phyloP scores from a whole-genome alignment of 805 yeast species.

The Wickerhamomyces hampshirensis region DNA sequence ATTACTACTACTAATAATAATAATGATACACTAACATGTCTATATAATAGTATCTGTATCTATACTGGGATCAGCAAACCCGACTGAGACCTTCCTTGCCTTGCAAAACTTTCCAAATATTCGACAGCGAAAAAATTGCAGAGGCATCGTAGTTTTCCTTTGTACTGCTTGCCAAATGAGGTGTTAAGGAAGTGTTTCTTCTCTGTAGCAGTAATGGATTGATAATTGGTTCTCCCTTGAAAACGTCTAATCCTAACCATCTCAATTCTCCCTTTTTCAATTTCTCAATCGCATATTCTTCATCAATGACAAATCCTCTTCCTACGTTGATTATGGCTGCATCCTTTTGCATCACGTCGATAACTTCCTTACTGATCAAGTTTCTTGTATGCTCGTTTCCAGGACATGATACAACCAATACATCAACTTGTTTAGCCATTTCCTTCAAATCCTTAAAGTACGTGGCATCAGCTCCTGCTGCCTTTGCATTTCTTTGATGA shows the following conservation, averaged over 20 bases:
- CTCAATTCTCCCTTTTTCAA: constrained; percentile 39
- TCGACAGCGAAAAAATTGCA: constrained; percentile 39
- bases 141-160: constrained; percentile 39
- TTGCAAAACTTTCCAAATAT: constrained; percentile 33
- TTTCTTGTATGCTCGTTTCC: constrained; percentile 48
- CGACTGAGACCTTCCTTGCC: constrained; percentile 23
- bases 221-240: constrained; percentile 46
- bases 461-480: constrained; percentile 24
- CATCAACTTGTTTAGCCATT: constrained; percentile 38
- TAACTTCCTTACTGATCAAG: constrained; percentile 38
- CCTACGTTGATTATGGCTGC: constrained; percentile 55
- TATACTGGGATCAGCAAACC: constrained; percentile 14
- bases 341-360: constrained; percentile 34
- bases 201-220: constrained; percentile 25
- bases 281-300: constrained; percentile 38
- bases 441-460: constrained; percentile 31
- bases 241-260: constrained; percentile 60
- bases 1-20: too few species aligned
- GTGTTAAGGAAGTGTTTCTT: constrained; percentile 48
- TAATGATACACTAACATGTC: too few species aligned
- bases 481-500: constrained; percentile 41
- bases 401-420: constrained; percentile 54
- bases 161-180: constrained; percentile 62
- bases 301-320: constrained; percentile 49
- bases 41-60: too few species aligned